Conservation (phyloP, 495 filamentous ascomycete genomes). For the Tuber microsphaerosporum region DNA sequence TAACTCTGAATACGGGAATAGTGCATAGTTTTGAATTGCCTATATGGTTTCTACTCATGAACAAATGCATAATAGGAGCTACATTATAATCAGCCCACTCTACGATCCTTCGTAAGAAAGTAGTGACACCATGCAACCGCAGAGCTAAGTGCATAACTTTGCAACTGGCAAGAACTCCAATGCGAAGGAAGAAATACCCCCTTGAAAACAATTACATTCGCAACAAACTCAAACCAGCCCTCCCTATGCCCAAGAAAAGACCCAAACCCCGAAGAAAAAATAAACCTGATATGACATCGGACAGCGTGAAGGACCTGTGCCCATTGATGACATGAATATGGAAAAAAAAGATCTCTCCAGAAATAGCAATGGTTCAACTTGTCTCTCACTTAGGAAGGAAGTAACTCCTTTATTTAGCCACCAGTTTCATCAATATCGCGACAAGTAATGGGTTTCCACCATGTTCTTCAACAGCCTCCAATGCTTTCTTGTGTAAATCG, state of each 20-base stretch:
- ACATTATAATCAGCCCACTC: neutral
- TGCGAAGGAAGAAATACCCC: neutral
- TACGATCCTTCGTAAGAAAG: neutral
- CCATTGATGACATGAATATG: neutral
- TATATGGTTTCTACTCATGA: neutral
- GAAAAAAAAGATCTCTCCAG: neutral
- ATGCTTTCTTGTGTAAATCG: conserved; percentile 60
- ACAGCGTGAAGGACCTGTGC: neutral
- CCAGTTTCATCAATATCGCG: conserved; percentile 34
- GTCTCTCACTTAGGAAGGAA: neutral
- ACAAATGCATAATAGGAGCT: neutral
- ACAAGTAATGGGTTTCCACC: conserved; percentile 44
- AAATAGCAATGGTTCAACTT: neutral
- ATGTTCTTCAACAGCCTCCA: conserved; percentile 60
- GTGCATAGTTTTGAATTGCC: neutral
- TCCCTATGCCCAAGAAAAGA: conserved; percentile 7
- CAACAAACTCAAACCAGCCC: neutral
- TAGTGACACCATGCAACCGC: neutral
- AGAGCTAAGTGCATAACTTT: neutral
- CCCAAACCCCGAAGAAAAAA: conserved; percentile 11
- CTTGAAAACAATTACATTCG: neutral
- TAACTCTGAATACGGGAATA: neutral
- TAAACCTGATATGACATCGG: conserved; percentile 2
- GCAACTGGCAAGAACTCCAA: neutral
- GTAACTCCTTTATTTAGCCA: conserved; percentile 26